Conservation (phyloP, 768 basidiomycete genomes). For the Tylopilus sp. region DNA sequence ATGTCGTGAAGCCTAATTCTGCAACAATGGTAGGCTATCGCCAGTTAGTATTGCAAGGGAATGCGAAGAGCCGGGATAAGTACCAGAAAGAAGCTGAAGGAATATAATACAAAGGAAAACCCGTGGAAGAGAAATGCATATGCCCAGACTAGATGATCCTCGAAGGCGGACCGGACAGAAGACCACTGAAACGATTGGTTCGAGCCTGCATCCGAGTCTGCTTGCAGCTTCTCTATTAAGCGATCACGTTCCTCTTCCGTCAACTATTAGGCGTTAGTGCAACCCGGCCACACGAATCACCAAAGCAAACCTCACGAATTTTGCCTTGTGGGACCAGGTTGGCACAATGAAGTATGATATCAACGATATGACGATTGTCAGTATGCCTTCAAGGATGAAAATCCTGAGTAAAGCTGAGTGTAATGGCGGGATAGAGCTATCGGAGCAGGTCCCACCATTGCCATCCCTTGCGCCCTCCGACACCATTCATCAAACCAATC, state of each 20-base stretch:
- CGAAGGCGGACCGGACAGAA: conserved; percentile 53
- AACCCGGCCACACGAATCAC: background rate
- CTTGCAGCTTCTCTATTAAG: conserved; percentile 25
- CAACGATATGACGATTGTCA: conserved; percentile 48
- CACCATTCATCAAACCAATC: conserved; percentile 58
- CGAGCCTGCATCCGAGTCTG: conserved; percentile 53
- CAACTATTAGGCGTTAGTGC: conserved; percentile 35
- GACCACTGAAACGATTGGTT: conserved; percentile 56
- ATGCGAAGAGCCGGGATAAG: background rate
- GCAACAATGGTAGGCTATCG: conserved; percentile 58
- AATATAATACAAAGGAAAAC: conserved; percentile 56
- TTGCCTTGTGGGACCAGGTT: conserved; percentile 53
- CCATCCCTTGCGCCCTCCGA: conserved; percentile 60
- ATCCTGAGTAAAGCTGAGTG: conserved; percentile 37
- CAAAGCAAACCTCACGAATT: conserved; percentile 41
- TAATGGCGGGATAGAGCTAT: background rate
- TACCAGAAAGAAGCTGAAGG: conserved; percentile 56
- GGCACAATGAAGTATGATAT: conserved; percentile 53
- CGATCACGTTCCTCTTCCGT: conserved; percentile 48
- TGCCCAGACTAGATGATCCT: conserved; percentile 56
- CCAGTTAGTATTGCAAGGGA: background rate
- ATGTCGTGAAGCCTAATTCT: conserved; percentile 51
- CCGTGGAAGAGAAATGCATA: conserved; percentile 62
- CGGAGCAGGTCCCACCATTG: conserved; percentile 39
- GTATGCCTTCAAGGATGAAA: conserved; percentile 53